These are phyloP conservation scores for Endocalyx cinctus DNA, from an alignment of 2,329 filamentous ascomycete species.

Conservation along the genomic window DNA sequence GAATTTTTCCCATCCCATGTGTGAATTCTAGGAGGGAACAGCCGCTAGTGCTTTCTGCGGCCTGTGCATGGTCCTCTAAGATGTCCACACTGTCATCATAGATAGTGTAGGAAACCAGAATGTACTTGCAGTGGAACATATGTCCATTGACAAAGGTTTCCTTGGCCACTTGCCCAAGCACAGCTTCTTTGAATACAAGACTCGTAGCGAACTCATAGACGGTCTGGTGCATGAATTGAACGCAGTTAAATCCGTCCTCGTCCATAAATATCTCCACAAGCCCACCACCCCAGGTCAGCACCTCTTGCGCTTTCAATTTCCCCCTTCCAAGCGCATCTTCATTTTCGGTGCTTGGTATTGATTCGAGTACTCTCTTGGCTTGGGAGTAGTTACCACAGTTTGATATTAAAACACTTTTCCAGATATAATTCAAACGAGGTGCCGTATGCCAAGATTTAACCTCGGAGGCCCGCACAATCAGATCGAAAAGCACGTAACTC, in stretches of 20 bases:
- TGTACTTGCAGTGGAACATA: too few relatives aligned
- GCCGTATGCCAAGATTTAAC: constrained; percentile 2
- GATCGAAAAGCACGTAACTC: constrained; percentile 8
- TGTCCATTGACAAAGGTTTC: too few relatives aligned
- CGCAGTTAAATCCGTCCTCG: constrained; percentile 1
- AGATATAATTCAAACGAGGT: not conserved
- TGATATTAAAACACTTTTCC: not conserved
- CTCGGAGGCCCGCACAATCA: not conserved
- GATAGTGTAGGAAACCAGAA: too few relatives aligned
- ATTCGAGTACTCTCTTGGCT: too few relatives aligned
- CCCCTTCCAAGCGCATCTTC: constrained; percentile 1
- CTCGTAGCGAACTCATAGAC: constrained; percentile 6
- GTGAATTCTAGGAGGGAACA: too few relatives aligned
- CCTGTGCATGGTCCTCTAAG: too few relatives aligned
- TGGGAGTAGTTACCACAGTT: too few relatives aligned
- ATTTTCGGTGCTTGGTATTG: not conserved
- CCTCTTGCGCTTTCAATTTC: not conserved
- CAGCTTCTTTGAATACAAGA: constrained; percentile 3
- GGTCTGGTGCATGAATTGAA: constrained; percentile 13
- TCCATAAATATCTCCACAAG: not conserved
- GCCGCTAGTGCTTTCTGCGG: too few relatives aligned
- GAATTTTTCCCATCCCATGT: too few relatives aligned
- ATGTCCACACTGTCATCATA: too few relatives aligned
- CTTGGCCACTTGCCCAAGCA: not conserved
- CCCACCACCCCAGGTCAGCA: not conserved